Percentiles rank a stretch among this genome's conserved stretches.
These are phyloP conservation scores for Pelargonium cotyledonis DNA, from an alignment of 441 rosid species.

Conservation along the genomic window DNA sequence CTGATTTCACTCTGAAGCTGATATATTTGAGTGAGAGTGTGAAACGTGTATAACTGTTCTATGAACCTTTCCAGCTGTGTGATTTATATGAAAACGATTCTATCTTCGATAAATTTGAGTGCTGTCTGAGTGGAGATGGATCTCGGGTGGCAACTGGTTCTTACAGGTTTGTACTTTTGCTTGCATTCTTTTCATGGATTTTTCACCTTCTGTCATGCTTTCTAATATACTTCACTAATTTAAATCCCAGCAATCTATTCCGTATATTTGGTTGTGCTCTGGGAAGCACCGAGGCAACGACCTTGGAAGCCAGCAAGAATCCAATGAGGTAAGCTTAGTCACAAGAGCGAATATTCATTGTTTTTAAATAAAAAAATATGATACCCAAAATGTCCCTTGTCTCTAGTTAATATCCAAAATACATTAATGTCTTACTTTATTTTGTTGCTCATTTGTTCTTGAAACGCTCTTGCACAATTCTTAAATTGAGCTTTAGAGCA, in stretches of 20 bases:
- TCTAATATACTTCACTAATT: conserved; percentile 3
- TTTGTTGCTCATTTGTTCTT: no score
- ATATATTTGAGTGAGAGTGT: neutral
- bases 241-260: conserved; percentile 67
- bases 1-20: conserved; percentile 1
- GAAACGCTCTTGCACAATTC: no score
- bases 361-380: neutral
- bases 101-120: conserved; percentile 92
- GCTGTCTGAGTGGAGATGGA: conserved; percentile 92
- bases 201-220: conserved; percentile 3
- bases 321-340: conserved; percentile 62
- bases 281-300: conserved; percentile 66
- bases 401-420: neutral
- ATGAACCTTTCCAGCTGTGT: conserved; percentile 51
- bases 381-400: neutral
- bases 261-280: conserved; percentile 73
- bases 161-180: conserved; percentile 54
- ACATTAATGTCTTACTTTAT: no score
- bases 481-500: no score
- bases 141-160: conserved; percentile 87
- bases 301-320: conserved; percentile 89
- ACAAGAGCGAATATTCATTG: neutral
- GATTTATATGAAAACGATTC: conserved; percentile 78
- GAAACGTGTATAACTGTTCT: neutral
- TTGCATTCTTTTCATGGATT: conserved; percentile 1